Conservation (phyloP, 2,329 filamentous ascomycete genomes). For the Ascochyta pisi region DNA sequence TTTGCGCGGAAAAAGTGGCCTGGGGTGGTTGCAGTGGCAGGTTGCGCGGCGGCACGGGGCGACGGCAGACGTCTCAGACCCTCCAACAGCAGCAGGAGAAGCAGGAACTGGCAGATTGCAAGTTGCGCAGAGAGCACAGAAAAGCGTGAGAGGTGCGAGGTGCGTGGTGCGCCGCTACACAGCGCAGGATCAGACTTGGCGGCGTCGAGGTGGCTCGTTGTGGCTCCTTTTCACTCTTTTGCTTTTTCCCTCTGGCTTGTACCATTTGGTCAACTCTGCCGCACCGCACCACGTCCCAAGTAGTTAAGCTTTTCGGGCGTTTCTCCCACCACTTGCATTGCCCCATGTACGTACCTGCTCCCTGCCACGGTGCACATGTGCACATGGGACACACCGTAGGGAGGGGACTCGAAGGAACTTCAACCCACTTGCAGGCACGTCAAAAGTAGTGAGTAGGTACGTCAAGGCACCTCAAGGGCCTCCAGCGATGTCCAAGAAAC, state of each 20-base stretch:
- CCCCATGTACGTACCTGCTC: neutral
- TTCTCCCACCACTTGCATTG: neutral
- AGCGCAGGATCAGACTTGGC: conserved; percentile 10
- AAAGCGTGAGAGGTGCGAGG: neutral
- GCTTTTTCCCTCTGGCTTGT: no score
- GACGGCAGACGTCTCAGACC: conserved; percentile 16
- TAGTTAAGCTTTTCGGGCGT: neutral
- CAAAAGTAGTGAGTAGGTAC: no score
- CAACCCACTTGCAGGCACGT: no score
- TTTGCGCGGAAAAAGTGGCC: conserved; percentile 15
- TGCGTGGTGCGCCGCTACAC: conserved; percentile 8
- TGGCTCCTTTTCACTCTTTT: no score
- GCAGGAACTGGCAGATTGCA: neutral
- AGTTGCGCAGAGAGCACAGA: conserved; percentile 1
- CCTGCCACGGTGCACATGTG: no score
- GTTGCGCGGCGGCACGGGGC: conserved; percentile 14
- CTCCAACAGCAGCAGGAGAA: conserved; percentile 8
- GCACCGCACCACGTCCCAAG: conserved; percentile 4
- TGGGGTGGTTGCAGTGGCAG: conserved; percentile 16
- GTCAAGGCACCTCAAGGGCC: no score
- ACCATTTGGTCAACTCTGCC: neutral
- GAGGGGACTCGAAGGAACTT: no score
- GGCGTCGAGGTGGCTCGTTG: neutral
- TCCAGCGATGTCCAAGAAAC: neutral
- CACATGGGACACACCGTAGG: no score